Percentiles rank a stretch among this genome's conserved stretches.
Conservation (phyloP, 2,329 filamentous ascomycete species). For the Alternaria tenuissima region DNA sequence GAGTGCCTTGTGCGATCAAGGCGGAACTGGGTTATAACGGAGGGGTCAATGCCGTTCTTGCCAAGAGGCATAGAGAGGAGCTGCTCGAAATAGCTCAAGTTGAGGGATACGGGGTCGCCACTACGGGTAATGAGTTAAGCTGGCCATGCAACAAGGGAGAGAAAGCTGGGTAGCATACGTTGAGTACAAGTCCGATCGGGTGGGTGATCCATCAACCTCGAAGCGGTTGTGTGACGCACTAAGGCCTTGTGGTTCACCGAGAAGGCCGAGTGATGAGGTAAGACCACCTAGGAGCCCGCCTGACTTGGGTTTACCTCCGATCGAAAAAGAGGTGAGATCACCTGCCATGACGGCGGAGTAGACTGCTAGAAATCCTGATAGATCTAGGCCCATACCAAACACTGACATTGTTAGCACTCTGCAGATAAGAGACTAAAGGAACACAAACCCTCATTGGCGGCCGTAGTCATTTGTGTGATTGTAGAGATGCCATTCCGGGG, state of each 20-base stretch:
- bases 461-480: conserved; percentile 13
- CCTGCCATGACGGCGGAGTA: conserved; percentile 24
- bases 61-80: conserved; percentile 15
- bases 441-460: conserved; percentile 11
- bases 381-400: conserved; percentile 23
- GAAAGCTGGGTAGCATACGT: conserved; percentile 6
- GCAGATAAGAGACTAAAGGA: neutral
- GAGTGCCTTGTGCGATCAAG: conserved; percentile 32
- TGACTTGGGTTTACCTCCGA: conserved; percentile 24
- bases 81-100: conserved; percentile 9
- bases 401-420: conserved; percentile 6
- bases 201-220: conserved; percentile 29
- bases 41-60: conserved; percentile 8
- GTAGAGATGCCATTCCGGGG: conserved; percentile 12
- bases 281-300: conserved; percentile 28
- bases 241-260: conserved; percentile 24
- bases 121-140: conserved; percentile 4
- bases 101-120: conserved; percentile 12
- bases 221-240: conserved; percentile 29
- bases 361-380: conserved; percentile 25
- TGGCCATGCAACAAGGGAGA: neutral
- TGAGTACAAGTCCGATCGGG: conserved; percentile 16
- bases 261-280: conserved; percentile 23
- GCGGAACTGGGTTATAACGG: conserved; percentile 14
- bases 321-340: conserved; percentile 21